Conservation (phyloP, 2,329 filamentous ascomycete species). For the Botrytis elliptica region DNA sequence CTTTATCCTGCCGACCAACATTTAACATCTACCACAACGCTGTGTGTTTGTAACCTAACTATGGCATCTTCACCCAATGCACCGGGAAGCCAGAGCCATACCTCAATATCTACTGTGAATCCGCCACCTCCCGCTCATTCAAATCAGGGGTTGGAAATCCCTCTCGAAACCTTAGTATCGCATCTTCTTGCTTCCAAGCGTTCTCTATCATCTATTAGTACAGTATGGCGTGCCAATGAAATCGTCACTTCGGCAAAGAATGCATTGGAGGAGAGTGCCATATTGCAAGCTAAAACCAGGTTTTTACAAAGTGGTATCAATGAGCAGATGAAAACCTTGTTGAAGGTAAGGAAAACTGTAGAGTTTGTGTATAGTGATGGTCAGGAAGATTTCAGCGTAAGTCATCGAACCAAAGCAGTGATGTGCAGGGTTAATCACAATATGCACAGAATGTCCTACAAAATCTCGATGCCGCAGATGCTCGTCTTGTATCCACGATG, state of each 20-base stretch:
- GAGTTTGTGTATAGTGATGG: conserved; percentile 57
- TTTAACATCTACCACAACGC: not conserved
- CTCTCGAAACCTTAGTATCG: conserved; percentile 75
- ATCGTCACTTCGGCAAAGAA: conserved; percentile 74
- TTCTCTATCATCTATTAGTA: conserved; percentile 77
- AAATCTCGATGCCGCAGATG: conserved; percentile 65
- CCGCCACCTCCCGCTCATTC: conserved; percentile 31
- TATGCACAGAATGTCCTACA: conserved; percentile 52
- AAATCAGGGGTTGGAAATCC: conserved; percentile 33
- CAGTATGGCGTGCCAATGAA: conserved; percentile 83
- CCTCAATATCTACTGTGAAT: conserved; percentile 30
- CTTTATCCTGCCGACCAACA: not conserved
- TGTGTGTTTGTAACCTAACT: not conserved
- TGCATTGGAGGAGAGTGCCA: conserved; percentile 74
- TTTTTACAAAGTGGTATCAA: conserved; percentile 64
- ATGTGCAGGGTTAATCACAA: conserved; percentile 20
- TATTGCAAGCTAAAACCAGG: conserved; percentile 67
- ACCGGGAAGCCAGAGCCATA: conserved; percentile 30
- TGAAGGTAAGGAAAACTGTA: conserved; percentile 51
- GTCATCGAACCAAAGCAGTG: not conserved
- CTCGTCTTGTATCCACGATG: conserved; percentile 65
- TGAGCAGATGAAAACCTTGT: conserved; percentile 54
- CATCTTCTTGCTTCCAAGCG: conserved; percentile 86
- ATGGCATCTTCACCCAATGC: conserved; percentile 19
- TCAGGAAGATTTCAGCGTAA: conserved; percentile 54